Evolutionary conservation across 225 moss, liverwort and hornwort species (phyloP), one percentile per base, ranked within the genome.

Genomic region (Pseudoscleropodium purum): DNA sequence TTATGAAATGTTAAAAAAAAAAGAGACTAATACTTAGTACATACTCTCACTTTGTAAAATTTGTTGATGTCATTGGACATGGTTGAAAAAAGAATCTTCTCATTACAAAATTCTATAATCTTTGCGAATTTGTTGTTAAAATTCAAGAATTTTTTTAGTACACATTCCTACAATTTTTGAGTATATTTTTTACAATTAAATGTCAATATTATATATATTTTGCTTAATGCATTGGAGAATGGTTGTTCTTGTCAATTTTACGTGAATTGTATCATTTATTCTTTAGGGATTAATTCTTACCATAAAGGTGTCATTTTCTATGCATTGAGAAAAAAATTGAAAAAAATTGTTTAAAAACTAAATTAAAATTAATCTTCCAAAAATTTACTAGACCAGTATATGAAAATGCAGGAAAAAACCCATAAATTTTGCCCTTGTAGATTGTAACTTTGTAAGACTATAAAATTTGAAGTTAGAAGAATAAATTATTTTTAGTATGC

Each of bases 401-500:
- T 41, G 9, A 15, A 26, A 1, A 3, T 27, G 16, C 20, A 1
- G 15, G 4, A 9, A 43, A 43, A 27, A 9, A 41, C 15, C 27
- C 3, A 43, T 0, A 25, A 8, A 0, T 27, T 43, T 43, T 3
- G 1, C 2, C 27, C 6, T 2, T 15, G 0, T 43, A 41, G 9
- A 43, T 73, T 17, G 10, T 47, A 47, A 47, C 47, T 47, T 47
- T 47, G 10, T 5, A 8, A 73, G 9, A 43, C 10, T 15, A 73
- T 73, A 27, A 29, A 29, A 27, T 45, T 43, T 43, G 5, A 17
- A 73, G 3, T 73, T 73, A 73, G 10, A 17, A 43, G 5, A 73
- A 45, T 27, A 9, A 1, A 5, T 26, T 8, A 20, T 15, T 41
- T 24, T 26, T 26, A 72, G 15, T 14, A 41, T 26, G 8, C 5